These are phyloP conservation scores for Thinopyrum elongatum DNA, from an alignment of 176 grass and related monocot genomes.

Conservation along the genomic window DNA sequence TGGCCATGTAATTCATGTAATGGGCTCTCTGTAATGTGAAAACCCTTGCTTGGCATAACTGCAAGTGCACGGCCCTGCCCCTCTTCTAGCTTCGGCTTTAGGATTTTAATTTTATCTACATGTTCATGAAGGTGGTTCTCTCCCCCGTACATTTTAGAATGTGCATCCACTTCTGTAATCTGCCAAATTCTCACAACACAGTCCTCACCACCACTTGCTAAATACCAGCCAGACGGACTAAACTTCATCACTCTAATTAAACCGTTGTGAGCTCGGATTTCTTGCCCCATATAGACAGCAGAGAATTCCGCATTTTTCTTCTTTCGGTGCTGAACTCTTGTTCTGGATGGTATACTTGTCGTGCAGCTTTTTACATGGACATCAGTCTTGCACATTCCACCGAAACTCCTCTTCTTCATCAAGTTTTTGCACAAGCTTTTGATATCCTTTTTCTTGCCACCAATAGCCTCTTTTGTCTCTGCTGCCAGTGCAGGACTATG, in stretches of 20 bases:
- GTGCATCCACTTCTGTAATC: conserved; percentile 68
- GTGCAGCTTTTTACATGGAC: conserved; percentile 42
- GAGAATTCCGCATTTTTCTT: conserved; percentile 77
- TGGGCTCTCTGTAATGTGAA: conserved; percentile 66
- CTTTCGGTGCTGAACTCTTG: conserved; percentile 56
- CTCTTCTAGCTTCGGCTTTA: conserved; percentile 38
- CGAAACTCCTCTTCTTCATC: conserved; percentile 37
- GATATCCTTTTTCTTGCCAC: conserved; percentile 37
- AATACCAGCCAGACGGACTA: conserved; percentile 75
- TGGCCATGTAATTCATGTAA: conserved; percentile 78
- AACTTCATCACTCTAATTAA: conserved; percentile 84
- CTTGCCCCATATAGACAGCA: conserved; percentile 71
- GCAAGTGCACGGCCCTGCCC: conserved; percentile 38
- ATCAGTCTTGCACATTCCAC: conserved; percentile 46
- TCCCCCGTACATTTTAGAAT: conserved; percentile 30
- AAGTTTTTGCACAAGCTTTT: conserved; percentile 65
- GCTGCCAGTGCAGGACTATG: neutral
- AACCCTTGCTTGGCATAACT: conserved; percentile 58
- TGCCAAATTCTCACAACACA: conserved; percentile 70
- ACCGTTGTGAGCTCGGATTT: conserved; percentile 90
- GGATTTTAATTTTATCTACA: conserved; percentile 41
- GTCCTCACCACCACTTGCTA: conserved; percentile 90
- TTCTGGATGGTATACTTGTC: conserved; percentile 32
- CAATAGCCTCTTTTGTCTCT: neutral
- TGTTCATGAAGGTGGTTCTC: conserved; percentile 29